Conservation (phyloP, 352 stramenopile genomes). For the Blastocystis sp. region DNA sequence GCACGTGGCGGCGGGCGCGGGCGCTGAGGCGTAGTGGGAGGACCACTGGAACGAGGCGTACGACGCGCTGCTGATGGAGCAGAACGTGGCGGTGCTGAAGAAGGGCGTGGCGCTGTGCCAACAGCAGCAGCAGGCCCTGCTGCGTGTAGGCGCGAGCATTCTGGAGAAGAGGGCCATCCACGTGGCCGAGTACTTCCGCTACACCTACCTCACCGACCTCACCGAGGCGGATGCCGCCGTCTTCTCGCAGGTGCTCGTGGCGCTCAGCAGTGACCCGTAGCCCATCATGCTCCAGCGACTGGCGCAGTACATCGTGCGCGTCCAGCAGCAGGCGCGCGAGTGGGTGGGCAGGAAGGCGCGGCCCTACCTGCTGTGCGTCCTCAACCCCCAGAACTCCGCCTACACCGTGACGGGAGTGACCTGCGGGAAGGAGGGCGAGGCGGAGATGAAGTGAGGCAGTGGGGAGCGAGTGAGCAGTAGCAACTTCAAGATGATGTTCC, state of each 20-base stretch:
- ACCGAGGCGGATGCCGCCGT: constrained; percentile 41
- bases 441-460: constrained; percentile 40
- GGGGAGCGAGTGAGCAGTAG: constrained; percentile 28
- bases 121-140: constrained; percentile 26
- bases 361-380: constrained; percentile 52
- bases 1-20: not conserved
- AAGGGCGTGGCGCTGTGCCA: constrained; percentile 37
- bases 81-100: constrained; percentile 31
- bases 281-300: constrained; percentile 66
- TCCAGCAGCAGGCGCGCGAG: constrained; percentile 24
- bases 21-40: constrained; percentile 52
- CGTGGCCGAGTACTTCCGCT: constrained; percentile 57
- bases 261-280: too few species aligned
- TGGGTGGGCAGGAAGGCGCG: constrained; percentile 6
- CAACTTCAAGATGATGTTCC: constrained; percentile 54
- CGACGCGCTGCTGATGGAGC: constrained; percentile 60
- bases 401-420: constrained; percentile 49
- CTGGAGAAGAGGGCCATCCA: constrained; percentile 40
- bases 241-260: constrained; percentile 4
- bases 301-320: constrained; percentile 52
- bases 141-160: constrained; percentile 58
- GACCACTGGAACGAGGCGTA: constrained; percentile 64
- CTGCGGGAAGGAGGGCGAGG: constrained; percentile 50
- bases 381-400: constrained; percentile 32
- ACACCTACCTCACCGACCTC: constrained; percentile 52